Evolutionary conservation across 1,284 basidiomycete species (phyloP).

Genomic region (Ceratobasidium sp.): DNA sequence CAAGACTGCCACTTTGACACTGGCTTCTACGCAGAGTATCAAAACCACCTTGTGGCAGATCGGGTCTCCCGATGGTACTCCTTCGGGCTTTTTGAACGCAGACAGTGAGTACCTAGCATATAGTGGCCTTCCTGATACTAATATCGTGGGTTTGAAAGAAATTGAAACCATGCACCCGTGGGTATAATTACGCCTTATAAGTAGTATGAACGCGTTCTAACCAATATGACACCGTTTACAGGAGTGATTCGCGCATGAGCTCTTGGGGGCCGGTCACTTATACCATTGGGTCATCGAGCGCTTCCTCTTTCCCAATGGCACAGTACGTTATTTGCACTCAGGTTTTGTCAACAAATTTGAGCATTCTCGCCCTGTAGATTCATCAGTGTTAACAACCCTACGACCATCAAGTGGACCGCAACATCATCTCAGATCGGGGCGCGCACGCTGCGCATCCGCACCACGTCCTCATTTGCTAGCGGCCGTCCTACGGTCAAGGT

Average conservation of each 20-base stretch:
- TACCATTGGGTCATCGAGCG: constrained; percentile 54
- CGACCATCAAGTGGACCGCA: constrained; percentile 48
- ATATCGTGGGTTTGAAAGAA: background rate
- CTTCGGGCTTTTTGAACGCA: constrained; percentile 64
- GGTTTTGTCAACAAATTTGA: background rate
- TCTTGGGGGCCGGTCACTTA: constrained; percentile 52
- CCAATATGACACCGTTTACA: background rate
- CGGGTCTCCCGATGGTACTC: constrained; percentile 64
- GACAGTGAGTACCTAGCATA: constrained; percentile 53
- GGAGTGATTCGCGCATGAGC: constrained; percentile 39
- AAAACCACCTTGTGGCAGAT: constrained; percentile 63
- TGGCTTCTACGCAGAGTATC: constrained; percentile 56
- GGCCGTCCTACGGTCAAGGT: constrained; percentile 45
- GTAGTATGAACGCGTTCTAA: too few relatives aligned
- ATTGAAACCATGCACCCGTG: constrained; percentile 43
- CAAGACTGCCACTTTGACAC: constrained; percentile 54
- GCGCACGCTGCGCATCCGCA: constrained; percentile 41
- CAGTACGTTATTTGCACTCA: constrained; percentile 13
- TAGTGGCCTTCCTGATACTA: background rate
- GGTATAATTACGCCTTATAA: background rate
- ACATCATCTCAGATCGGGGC: constrained; percentile 41
- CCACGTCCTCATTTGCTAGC: constrained; percentile 43
- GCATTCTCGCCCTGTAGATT: constrained; percentile 51
- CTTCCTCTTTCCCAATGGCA: constrained; percentile 59
- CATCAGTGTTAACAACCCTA: constrained; percentile 52